Evolutionary conservation across 2,329 filamentous ascomycete genomes (phyloP).

Genomic region (Cytospora leucostoma): DNA sequence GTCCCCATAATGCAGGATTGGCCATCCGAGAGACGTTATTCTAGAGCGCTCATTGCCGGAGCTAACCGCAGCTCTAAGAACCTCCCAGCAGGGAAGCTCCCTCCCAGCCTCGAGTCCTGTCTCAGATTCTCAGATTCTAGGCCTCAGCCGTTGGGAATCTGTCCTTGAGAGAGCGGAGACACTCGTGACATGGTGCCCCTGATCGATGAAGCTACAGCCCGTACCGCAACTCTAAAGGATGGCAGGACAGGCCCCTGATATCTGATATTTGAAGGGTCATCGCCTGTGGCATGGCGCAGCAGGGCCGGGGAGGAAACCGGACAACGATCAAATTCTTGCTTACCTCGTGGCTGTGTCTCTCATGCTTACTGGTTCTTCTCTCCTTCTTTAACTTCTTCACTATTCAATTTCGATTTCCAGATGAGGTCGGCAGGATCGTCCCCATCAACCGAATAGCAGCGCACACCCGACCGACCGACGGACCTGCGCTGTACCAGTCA

Average conservation of each 20-base stretch:
- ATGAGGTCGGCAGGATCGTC: not conserved
- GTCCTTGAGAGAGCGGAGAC: not conserved
- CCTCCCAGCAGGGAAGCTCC: not conserved
- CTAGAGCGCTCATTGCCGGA: not conserved
- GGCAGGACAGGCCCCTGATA: not conserved
- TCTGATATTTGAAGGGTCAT: not conserved
- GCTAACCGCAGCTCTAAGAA: not conserved
- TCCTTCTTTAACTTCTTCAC: not conserved
- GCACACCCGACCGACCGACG: conserved; percentile 6
- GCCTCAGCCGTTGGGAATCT: not conserved
- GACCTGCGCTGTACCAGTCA: not conserved
- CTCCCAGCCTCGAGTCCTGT: not conserved
- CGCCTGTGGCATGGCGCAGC: not conserved
- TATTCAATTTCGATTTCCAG: not conserved
- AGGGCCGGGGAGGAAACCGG: not conserved
- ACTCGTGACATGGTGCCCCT: not conserved
- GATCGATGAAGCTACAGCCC: not conserved
- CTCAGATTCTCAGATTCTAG: not conserved
- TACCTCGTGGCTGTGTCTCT: not conserved
- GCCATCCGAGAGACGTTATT: not conserved
- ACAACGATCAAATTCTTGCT: not conserved
- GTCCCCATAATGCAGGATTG: not conserved
- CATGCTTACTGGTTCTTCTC: not conserved
- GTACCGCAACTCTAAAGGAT: not conserved
- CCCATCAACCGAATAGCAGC: not conserved